These are phyloP conservation scores for Microbotryum violaceum DNA, from an alignment of 1,284 basidiomycete genomes.

Conservation along the genomic window DNA sequence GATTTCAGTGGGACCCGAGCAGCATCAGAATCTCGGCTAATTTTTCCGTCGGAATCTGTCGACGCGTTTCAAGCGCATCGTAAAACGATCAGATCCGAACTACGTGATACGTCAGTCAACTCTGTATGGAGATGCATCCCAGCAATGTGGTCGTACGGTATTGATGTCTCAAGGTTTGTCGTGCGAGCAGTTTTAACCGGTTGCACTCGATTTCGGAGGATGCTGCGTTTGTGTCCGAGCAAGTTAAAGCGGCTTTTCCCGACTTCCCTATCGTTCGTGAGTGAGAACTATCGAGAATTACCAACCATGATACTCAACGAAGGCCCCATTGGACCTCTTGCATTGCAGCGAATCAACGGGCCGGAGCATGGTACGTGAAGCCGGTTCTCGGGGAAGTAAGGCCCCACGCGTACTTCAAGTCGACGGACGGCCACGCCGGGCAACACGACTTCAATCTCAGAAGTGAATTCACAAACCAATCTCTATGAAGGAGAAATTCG, in stretches of 20 bases:
- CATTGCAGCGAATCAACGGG: slow-evolving; percentile 72
- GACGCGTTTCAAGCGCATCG: slow-evolving; percentile 14
- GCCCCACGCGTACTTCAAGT: slow-evolving; percentile 81
- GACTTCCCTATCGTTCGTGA: slow-evolving; percentile 58
- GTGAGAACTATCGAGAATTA: slow-evolving; percentile 32
- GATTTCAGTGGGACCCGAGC: no score
- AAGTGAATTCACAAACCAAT: slow-evolving; percentile 20
- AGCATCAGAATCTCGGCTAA: no score
- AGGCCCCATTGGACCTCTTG: slow-evolving; percentile 7
- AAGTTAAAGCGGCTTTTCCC: slow-evolving; percentile 53
- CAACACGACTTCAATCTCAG: slow-evolving; percentile 83
- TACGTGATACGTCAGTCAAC: slow-evolving; percentile 20
- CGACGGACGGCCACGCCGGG: slow-evolving; percentile 84
- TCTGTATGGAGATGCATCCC: background rate
- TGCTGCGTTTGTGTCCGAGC: slow-evolving; percentile 55
- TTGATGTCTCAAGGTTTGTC: background rate
- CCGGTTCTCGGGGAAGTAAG: slow-evolving; percentile 44
- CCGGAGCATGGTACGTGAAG: slow-evolving; percentile 88
- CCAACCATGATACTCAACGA: background rate
- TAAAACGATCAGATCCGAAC: slow-evolving; percentile 8
- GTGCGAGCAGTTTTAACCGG: slow-evolving; percentile 59
- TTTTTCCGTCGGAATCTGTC: background rate
- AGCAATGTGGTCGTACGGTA: no score
- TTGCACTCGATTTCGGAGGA: slow-evolving; percentile 77
- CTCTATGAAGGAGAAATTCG: background rate